These are phyloP conservation scores for Testicularia cyperi DNA, from an alignment of 1,284 basidiomycete genomes.

Conservation along the genomic window DNA sequence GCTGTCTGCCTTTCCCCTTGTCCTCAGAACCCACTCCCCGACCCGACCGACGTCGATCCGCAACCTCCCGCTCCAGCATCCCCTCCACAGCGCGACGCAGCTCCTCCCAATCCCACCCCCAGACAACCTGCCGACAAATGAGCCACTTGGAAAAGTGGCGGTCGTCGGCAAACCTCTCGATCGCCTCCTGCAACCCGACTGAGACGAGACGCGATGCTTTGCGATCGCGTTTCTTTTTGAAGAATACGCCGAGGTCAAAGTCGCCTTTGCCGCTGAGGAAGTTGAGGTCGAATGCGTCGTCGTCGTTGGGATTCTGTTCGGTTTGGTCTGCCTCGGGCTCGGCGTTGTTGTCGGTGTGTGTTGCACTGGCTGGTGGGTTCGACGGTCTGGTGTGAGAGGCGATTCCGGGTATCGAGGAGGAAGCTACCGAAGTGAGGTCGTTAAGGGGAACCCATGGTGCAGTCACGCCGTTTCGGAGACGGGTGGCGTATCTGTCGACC, in stretches of 20 bases:
- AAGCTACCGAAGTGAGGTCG: background rate
- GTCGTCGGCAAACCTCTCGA: conserved; percentile 28
- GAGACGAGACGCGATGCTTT: conserved; percentile 5
- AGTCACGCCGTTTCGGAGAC: background rate
- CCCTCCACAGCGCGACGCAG: background rate
- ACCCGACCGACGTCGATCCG: too few species aligned
- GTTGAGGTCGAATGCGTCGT: background rate
- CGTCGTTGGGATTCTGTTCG: conserved; percentile 1
- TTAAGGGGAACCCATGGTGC: conserved; percentile 22
- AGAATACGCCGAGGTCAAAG: conserved; percentile 14
- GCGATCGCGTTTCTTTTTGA: conserved; percentile 2
- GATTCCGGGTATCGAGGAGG: background rate
- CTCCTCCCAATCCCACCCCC: conserved; percentile 18
- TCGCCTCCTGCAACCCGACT: conserved; percentile 12
- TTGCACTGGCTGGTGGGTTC: too few species aligned
- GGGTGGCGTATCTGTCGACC: conserved; percentile 1
- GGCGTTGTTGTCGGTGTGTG: background rate
- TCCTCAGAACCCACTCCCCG: too few species aligned
- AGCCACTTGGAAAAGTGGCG: conserved; percentile 24
- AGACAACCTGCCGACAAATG: conserved; percentile 4
- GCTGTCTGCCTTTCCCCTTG: conserved; percentile 4
- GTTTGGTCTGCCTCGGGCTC: background rate
- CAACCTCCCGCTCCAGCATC: background rate
- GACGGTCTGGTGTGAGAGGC: too few species aligned
- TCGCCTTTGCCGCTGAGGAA: conserved; percentile 7